Evolutionary conservation across 768 basidiomycete species (phyloP), one percentile per base, ranked within the genome.

Genomic region (Phanerodontia chrysosporium): DNA sequence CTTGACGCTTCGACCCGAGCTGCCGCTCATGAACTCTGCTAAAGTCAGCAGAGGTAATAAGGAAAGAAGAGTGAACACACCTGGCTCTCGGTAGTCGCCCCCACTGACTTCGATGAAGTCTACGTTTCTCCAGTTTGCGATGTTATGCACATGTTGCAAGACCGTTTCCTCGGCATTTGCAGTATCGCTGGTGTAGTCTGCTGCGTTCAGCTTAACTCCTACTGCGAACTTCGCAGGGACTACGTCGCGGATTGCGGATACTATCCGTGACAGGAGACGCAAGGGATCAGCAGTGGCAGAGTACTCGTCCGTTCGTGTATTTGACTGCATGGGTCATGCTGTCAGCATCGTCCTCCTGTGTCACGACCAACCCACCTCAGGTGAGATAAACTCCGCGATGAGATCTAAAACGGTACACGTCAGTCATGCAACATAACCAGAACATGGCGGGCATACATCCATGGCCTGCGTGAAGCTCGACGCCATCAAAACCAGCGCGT

Each of bases 61-160:
- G 32, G 5, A n/a, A n/a, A n/a, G n/a, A n/a, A n/a, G n/a, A n/a
- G n/a, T n/a, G n/a, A n/a, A n/a, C n/a, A n/a, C 64, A 87, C 92
- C 83, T 64, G 89, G 87, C 18, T 78, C 82, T 66, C 92, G 90
- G 64, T 95, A 96, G 67, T 87, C 86, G 0, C 93, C 93, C 1
- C 93, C 93, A 57, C 87, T 91, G 59, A 96, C 82, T 71, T 96
- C 93, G 52, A 96, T 83, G 66, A 93, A 89, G 69, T 96, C 93
- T 4, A 95, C 66, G 18, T 74, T 72, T 1, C 79, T 78, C 85
- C 90, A 91, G 39, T 70, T 68, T 0, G 86, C 81, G 28, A 94
- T 83, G 39, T 77, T 69, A 18, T 73, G 70, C 13, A 93, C 74
- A 65, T 94, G 86, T 22, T 77, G 70, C 2, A 92, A 70, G 0